These are phyloP conservation scores for Claviceps sorghi DNA, from an alignment of 2,329 filamentous ascomycete species.

Conservation along the genomic window DNA sequence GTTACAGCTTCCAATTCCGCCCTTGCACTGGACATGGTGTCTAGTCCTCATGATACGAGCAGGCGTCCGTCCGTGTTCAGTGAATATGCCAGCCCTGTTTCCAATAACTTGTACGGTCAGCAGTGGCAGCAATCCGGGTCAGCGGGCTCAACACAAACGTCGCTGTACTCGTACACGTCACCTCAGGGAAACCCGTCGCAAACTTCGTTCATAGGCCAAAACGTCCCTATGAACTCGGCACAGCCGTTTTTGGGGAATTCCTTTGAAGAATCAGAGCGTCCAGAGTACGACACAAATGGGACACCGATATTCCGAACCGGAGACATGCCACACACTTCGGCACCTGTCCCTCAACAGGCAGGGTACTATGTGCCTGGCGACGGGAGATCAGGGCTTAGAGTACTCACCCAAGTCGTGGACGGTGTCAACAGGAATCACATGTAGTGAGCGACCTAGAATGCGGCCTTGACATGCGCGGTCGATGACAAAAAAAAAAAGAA, in stretches of 20 bases:
- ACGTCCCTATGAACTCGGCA: conserved; percentile 18
- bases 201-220: conserved; percentile 17
- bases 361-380: conserved; percentile 22
- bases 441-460: conserved; percentile 6
- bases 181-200: conserved; percentile 21
- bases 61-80: conserved; percentile 31
- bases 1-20: conserved; percentile 20
- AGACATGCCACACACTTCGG: conserved; percentile 15
- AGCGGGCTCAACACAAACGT: conserved; percentile 23
- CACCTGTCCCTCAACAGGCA: conserved; percentile 15
- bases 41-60: conserved; percentile 28
- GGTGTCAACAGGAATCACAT: conserved; percentile 15
- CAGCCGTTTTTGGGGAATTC: conserved; percentile 20
- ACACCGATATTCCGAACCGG: conserved; percentile 19
- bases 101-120: conserved; percentile 25
- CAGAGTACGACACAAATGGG: conserved; percentile 18
- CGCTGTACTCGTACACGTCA: conserved; percentile 32
- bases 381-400: conserved; percentile 16
- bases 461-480: too few relatives aligned
- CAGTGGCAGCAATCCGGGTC: conserved; percentile 29
- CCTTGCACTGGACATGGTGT: conserved; percentile 31
- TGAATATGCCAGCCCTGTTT: conserved; percentile 30
- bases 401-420: conserved; percentile 18
- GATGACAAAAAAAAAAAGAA: neutral
- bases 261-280: conserved; percentile 21